These are phyloP conservation scores for Sanguinoderma infundibulare DNA, from an alignment of 1,284 basidiomycete genomes.

Conservation along the genomic window DNA sequence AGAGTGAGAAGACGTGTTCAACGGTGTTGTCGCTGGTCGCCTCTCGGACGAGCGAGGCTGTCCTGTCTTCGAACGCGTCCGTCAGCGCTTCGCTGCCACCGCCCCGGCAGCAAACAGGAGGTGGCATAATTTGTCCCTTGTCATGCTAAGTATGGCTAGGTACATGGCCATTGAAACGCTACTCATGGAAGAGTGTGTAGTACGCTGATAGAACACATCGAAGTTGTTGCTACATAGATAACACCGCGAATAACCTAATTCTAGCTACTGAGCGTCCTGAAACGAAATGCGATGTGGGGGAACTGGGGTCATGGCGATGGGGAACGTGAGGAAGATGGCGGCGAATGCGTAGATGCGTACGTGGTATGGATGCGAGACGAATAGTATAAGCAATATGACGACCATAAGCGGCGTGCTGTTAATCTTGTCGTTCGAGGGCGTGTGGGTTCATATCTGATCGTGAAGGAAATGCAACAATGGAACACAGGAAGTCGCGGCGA, in stretches of 20 bases:
- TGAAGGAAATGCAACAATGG: conserved; percentile 12
- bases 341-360: neutral
- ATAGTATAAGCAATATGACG: conserved; percentile 24
- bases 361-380: conserved; percentile 13
- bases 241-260: conserved; percentile 23
- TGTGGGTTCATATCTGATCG: conserved; percentile 22
- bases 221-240: conserved; percentile 26
- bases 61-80: neutral
- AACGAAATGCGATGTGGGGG: conserved; percentile 9
- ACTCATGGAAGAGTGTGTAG: neutral
- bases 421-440: neutral
- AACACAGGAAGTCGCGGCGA: neutral
- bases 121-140: neutral
- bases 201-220: conserved; percentile 3
- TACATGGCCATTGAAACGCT: neutral
- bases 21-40: neutral
- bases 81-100: neutral
- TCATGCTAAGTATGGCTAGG: neutral
- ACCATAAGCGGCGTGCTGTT: conserved; percentile 2
- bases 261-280: conserved; percentile 10
- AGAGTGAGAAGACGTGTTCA: neutral
- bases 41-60: neutral
- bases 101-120: neutral
- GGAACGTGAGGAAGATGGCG: neutral
- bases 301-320: neutral